Evolutionary conservation across 2,329 filamentous ascomycete genomes (phyloP).

Genomic region (Neoarthrinium moseri): DNA sequence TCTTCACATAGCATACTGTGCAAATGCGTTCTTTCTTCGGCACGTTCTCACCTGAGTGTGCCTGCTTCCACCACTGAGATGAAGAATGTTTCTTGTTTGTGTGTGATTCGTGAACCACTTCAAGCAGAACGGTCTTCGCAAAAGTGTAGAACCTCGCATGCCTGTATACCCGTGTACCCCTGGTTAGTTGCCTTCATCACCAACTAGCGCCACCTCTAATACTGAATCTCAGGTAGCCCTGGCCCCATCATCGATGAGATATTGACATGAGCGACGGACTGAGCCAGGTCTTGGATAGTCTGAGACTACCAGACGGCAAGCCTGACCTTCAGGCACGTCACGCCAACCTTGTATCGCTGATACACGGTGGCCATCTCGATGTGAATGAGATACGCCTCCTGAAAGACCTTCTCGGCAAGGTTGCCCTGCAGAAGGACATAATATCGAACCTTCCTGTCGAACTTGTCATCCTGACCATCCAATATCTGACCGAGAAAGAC

Average conservation of each 20-base stretch:
- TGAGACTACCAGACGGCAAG: background rate
- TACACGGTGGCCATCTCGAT: background rate
- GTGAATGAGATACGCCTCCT: slow-evolving; percentile 5
- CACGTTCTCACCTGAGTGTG: too few species aligned
- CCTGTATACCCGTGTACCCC: background rate
- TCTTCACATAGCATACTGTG: too few species aligned
- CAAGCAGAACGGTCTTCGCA: too few species aligned
- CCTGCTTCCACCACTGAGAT: too few species aligned
- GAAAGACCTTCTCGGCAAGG: background rate
- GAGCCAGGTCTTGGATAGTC: background rate
- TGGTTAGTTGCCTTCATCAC: background rate
- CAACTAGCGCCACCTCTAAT: background rate
- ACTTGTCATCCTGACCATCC: background rate
- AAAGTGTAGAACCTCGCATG: too few species aligned
- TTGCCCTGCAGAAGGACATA: slow-evolving; percentile 8
- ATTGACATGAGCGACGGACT: background rate
- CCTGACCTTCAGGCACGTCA: background rate
- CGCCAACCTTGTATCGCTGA: background rate
- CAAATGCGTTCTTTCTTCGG: too few species aligned
- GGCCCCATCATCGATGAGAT: background rate
- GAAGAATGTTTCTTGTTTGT: too few species aligned
- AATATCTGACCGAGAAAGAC: background rate
- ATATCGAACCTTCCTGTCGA: slow-evolving; percentile 3
- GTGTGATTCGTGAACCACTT: too few species aligned
- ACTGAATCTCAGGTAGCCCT: background rate